Evolutionary conservation across 345 rosid species (phyloP).

Genomic region (Psidium guajava): DNA sequence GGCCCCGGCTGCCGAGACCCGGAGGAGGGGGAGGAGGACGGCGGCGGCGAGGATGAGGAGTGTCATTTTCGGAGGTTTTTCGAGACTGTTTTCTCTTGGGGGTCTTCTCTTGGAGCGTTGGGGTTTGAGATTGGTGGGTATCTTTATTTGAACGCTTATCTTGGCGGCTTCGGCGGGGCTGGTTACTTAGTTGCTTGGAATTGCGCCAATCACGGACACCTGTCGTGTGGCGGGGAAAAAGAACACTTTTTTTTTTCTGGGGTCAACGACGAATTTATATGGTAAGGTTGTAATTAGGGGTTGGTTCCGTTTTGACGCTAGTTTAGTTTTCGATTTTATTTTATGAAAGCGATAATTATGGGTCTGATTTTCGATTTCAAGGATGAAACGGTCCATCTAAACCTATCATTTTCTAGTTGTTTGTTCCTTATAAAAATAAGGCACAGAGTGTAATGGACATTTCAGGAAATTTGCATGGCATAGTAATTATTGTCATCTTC

Average conservation of each 20-base stretch:
- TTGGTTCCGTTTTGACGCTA: too few relatives aligned
- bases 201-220: background rate
- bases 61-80: background rate
- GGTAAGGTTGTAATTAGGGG: background rate
- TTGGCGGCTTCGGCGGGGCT: background rate
- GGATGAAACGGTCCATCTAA: too few relatives aligned
- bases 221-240: background rate
- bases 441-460: too few relatives aligned
- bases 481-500: too few relatives aligned
- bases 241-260: background rate
- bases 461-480: too few relatives aligned
- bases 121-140: background rate
- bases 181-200: background rate
- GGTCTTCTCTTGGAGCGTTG: background rate
- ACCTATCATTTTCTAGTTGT: too few relatives aligned
- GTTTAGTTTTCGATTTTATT: too few relatives aligned
- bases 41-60: background rate
- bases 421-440: too few relatives aligned
- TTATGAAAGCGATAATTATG: too few relatives aligned
- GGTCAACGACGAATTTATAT: background rate
- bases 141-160: background rate
- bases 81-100: background rate
- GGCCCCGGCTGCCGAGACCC: background rate
- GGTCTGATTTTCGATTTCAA: too few relatives aligned
- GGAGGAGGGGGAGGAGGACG: slow-evolving; percentile 1